Percentiles rank a stretch among this genome's conserved stretches.
These are phyloP conservation scores for Nymphaea colorata DNA, from an alignment of 164 flowering plant species.

Conservation along the genomic window DNA sequence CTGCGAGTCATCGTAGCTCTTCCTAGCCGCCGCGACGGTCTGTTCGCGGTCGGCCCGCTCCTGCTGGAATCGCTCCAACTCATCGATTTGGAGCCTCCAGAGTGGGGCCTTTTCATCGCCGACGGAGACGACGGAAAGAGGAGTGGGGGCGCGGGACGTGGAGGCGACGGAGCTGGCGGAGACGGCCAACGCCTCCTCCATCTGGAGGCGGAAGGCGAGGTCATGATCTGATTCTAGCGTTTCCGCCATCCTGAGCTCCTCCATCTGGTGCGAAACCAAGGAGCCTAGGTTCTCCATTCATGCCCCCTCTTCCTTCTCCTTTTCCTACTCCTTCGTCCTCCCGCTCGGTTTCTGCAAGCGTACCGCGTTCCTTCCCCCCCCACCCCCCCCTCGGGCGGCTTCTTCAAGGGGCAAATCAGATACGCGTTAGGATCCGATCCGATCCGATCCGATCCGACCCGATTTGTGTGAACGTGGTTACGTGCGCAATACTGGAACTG, in stretches of 20 bases:
- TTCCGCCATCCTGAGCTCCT: slow-evolving; percentile 22
- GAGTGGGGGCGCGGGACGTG: slow-evolving; percentile 6
- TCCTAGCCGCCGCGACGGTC: slow-evolving; percentile 20
- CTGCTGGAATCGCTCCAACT: slow-evolving; percentile 19
- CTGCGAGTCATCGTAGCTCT: slow-evolving; percentile 19
- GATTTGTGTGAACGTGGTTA: too few species aligned
- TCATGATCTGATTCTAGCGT: slow-evolving; percentile 39
- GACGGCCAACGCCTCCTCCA: slow-evolving; percentile 47
- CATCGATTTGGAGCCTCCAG: slow-evolving; percentile 20
- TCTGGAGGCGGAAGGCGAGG: slow-evolving; percentile 44
- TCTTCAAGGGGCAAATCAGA: too few species aligned
- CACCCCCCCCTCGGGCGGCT: too few species aligned
- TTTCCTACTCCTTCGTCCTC: background rate
- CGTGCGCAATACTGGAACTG: too few species aligned
- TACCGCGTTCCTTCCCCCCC: background rate
- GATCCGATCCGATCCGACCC: too few species aligned
- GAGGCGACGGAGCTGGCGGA: slow-evolving; percentile 36
- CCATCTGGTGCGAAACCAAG: slow-evolving; percentile 19
- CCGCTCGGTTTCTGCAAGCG: background rate
- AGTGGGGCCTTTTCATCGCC: slow-evolving; percentile 6
- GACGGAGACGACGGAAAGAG: background rate
- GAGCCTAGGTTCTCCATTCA: slow-evolving; percentile 4
- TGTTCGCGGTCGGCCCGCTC: slow-evolving; percentile 22
- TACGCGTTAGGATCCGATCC: too few species aligned
- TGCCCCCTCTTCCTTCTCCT: background rate